Percentiles rank a stretch among this genome's conserved stretches.
These are phyloP conservation scores for Daedalea quercina DNA, from an alignment of 768 basidiomycete species.

Conservation along the genomic window DNA sequence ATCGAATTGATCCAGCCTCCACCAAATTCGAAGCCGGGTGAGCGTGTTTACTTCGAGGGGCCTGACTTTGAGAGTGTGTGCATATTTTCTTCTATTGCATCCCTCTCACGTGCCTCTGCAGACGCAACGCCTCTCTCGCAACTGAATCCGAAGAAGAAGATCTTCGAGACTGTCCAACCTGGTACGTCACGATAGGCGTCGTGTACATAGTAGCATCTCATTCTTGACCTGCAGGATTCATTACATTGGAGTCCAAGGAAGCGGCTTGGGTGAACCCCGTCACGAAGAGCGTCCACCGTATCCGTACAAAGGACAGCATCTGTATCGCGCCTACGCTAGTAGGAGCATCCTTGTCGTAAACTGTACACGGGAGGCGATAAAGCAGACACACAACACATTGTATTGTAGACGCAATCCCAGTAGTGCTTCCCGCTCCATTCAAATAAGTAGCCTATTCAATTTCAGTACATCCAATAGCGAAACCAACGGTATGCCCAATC, in stretches of 20 bases:
- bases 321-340: slow-evolving; percentile 76
- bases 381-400: too few species aligned
- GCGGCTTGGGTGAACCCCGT: slow-evolving; percentile 90
- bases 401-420: too few species aligned
- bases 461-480: too few species aligned
- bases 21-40: slow-evolving; percentile 78
- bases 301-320: slow-evolving; percentile 80
- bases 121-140: slow-evolving; percentile 62
- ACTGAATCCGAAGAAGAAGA: slow-evolving; percentile 98
- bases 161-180: slow-evolving; percentile 95
- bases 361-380: too few species aligned
- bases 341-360: slow-evolving; percentile 88
- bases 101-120: slow-evolving; percentile 27
- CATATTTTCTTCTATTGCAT: not conserved
- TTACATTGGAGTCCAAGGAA: slow-evolving; percentile 77
- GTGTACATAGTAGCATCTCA: not conserved
- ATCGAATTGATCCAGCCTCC: slow-evolving; percentile 92
- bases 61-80: slow-evolving; percentile 71
- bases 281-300: slow-evolving; percentile 73
- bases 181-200: slow-evolving; percentile 37
- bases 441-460: too few species aligned
- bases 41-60: slow-evolving; percentile 93
- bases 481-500: too few species aligned
- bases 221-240: slow-evolving; percentile 52
- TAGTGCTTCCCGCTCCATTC: too few species aligned